These are phyloP conservation scores for Antitrichia curtipendula DNA, from an alignment of 225 moss, liverwort and hornwort species.

Conservation along the genomic window DNA sequence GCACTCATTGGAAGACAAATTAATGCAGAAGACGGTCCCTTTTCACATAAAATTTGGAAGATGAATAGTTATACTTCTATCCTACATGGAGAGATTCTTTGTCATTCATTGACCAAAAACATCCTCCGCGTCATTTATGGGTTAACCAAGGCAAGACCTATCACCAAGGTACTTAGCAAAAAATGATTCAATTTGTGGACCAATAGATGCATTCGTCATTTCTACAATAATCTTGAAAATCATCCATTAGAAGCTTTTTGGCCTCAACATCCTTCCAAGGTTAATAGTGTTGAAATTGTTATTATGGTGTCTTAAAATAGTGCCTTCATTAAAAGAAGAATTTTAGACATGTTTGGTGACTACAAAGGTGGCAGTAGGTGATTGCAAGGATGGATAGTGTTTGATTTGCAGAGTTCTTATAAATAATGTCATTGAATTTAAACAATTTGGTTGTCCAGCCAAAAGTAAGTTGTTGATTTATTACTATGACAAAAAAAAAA, in stretches of 20 bases:
- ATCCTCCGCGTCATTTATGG: no score
- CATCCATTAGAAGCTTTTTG: neutral
- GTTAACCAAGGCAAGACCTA: neutral
- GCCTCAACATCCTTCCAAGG: fast-evolving
- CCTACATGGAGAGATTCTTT: no score
- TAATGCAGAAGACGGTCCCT: no score
- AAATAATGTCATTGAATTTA: neutral
- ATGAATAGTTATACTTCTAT: no score
- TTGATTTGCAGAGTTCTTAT: neutral
- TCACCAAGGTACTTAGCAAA: neutral
- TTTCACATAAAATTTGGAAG: no score
- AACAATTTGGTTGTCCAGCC: neutral
- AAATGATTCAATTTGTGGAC: neutral
- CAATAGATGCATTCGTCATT: neutral
- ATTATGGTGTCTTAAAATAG: neutral
- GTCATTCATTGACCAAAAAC: no score
- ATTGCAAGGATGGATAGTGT: neutral
- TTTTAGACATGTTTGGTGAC: neutral
- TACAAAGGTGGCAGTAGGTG: neutral
- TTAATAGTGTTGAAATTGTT: neutral
- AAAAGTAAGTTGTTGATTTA: neutral
- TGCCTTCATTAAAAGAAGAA: neutral
- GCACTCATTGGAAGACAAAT: no score
- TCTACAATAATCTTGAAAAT: neutral
- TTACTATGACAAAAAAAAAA: no score